These are phyloP conservation scores for Iris macrosiphon DNA, from an alignment of 106 monocot genomes.

Conservation along the genomic window DNA sequence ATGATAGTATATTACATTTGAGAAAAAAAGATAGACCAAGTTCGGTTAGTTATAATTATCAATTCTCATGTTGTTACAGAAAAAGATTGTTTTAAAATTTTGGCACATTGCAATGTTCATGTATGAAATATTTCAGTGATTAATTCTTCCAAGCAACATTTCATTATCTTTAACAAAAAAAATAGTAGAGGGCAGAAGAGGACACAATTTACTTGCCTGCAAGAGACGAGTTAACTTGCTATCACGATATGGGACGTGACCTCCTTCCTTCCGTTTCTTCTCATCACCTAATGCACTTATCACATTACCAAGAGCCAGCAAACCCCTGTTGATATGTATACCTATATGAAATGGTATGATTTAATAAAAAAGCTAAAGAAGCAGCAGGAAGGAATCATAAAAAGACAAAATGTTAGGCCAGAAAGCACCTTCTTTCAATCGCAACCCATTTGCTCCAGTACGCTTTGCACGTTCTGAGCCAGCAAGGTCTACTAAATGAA, in stretches of 20 bases:
- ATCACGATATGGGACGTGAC: slow-evolving; percentile 96
- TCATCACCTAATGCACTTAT: slow-evolving; percentile 99
- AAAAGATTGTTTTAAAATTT: no score
- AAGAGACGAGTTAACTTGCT: slow-evolving; percentile 94
- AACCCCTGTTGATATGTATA: slow-evolving; percentile 86
- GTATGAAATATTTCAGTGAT: no score
- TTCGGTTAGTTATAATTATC: no score
- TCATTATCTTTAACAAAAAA: no score
- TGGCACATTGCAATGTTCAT: no score
- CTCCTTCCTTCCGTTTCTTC: slow-evolving; percentile 90
- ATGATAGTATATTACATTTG: no score
- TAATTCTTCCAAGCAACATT: no score
- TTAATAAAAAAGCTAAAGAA: no score
- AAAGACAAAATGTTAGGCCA: neutral
- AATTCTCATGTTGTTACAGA: no score
- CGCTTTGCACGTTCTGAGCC: slow-evolving; percentile 99
- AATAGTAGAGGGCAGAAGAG: no score
- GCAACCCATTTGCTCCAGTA: slow-evolving; percentile 86
- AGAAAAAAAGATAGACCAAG: no score
- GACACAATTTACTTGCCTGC: slow-evolving; percentile 34
- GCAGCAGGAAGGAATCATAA: neutral
- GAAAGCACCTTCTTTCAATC: slow-evolving; percentile 87
- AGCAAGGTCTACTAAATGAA: slow-evolving; percentile 97
- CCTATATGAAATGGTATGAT: no score
- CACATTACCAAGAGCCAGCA: slow-evolving; percentile 95